These are phyloP conservation scores for Scedosporium dehoogii DNA, from an alignment of 2,329 filamentous ascomycete genomes.

Conservation along the genomic window DNA sequence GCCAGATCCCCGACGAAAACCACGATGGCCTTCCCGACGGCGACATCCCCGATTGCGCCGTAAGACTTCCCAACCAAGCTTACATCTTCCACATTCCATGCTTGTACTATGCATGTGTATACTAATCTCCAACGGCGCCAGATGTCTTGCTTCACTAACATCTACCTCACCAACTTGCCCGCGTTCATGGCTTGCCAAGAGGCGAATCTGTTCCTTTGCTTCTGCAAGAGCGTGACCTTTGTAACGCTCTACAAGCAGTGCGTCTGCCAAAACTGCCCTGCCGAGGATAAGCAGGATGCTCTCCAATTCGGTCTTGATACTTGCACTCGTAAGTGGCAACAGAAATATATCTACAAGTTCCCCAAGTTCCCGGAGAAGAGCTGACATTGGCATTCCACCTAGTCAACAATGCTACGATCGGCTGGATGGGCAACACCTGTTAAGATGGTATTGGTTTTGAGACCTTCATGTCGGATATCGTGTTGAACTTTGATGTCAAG, in stretches of 20 bases:
- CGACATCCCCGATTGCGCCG: background rate
- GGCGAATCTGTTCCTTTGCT: slow-evolving; percentile 1
- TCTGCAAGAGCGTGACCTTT: background rate
- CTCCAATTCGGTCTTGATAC: background rate
- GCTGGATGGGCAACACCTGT: background rate
- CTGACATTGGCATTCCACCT: background rate
- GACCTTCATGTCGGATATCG: background rate
- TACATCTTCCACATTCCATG: no score
- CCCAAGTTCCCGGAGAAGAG: background rate
- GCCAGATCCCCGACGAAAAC: background rate
- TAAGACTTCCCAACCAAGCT: background rate
- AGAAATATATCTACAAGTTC: background rate
- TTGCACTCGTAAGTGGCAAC: background rate
- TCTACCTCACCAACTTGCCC: background rate
- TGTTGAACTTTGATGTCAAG: no score
- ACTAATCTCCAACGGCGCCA: background rate
- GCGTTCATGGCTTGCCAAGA: background rate
- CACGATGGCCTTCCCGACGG: background rate
- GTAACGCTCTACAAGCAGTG: background rate
- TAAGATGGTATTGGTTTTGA: background rate
- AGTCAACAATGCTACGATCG: background rate
- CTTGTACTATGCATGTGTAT: no score
- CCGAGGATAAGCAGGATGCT: background rate
- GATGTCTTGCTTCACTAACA: background rate
- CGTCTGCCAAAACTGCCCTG: background rate